Evolutionary conservation across 345 rosid species (phyloP), one percentile per base, ranked within the genome.

Genomic region (Excoecaria cochinchinensis): DNA sequence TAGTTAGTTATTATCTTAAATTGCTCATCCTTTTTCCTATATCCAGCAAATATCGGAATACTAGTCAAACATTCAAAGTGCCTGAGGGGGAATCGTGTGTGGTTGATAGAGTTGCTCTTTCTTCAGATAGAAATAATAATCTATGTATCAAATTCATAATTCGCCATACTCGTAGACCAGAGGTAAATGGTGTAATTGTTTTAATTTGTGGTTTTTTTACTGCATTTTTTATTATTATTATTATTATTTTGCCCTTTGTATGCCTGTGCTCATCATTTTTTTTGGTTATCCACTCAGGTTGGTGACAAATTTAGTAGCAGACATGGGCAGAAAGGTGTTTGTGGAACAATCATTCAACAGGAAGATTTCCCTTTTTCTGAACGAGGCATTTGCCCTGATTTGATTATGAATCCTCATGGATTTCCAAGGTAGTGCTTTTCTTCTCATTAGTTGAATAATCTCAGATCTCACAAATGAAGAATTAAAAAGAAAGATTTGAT

Each of bases 281-380:
- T 72, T 42, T 57, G 22, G 51, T 65, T 59, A 58, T 77, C 68
- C 67, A 17, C 69, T 51, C 68, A 92, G 99, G 82, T 95, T 73
- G 99, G 99, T 65, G 99, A 95, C 87, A 95, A 92, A 79, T 95
- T 95, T 75, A 95, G 99, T 85, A 95, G 97, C 84, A 89, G 97
- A 76, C 99, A 95, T 84, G 99, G 99, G 68, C 97, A 95, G 81
- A 95, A 95, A 85, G 97, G 98, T 88, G 99, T 95, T 1, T 92
- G 98, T 84, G 99, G 99, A 72, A 91, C 90, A 75, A 92, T 95
- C 42, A 71, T 95, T 82, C 94, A 87, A 76, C 99, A 95, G 79
- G 99, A 95, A 89, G 99, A 91, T 80, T 91, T 92, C 81, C 98
- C 99, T 53, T 92, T 92, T 85, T 92, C 97, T 67, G 99, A 92